Conservation (phyloP, 169 alveolate species). For the Cytauxzoon felis region DNA sequence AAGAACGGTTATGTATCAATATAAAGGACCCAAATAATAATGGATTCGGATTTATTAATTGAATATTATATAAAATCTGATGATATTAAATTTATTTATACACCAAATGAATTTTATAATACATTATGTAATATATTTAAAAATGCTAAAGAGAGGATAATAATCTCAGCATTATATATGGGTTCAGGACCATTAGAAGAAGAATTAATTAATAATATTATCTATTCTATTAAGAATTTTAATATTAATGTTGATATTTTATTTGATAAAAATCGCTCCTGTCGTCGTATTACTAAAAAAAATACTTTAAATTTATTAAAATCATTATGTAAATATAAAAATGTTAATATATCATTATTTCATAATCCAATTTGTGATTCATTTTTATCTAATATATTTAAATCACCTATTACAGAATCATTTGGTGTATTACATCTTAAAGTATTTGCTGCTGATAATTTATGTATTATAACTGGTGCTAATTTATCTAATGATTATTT, state of each 20-base stretch:
- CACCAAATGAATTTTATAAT: conserved; percentile 66
- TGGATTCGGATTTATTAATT: conserved; percentile 49
- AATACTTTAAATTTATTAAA: conserved; percentile 50
- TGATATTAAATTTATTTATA: conserved; percentile 40
- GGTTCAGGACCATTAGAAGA: conserved; percentile 69
- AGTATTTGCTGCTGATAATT: conserved; percentile 66
- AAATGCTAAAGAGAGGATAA: conserved; percentile 58
- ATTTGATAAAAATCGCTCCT: conserved; percentile 61
- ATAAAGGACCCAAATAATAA: too few relatives aligned
- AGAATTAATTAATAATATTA: conserved; percentile 51
- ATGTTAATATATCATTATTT: conserved; percentile 55
- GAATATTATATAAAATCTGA: conserved; percentile 60
- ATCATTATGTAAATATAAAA: conserved; percentile 31
- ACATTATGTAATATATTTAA: conserved; percentile 51
- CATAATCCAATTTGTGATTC: conserved; percentile 71
- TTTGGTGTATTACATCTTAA: conserved; percentile 76
- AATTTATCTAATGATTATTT: conserved; percentile 67
- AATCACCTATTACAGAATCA: conserved; percentile 67
- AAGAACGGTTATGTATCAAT: too few relatives aligned
- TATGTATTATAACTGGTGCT: conserved; percentile 68
- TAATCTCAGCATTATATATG: conserved; percentile 67
- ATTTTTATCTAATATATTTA: conserved; percentile 47
- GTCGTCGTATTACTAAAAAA: conserved; percentile 44
- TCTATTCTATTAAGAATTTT: conserved; percentile 33
- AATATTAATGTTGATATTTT: conserved; percentile 60